Base-by-base conservation (phyloP, 192 early-diverging fungal genomes). In the Gryganskiella cystojenkinii region DNA sequence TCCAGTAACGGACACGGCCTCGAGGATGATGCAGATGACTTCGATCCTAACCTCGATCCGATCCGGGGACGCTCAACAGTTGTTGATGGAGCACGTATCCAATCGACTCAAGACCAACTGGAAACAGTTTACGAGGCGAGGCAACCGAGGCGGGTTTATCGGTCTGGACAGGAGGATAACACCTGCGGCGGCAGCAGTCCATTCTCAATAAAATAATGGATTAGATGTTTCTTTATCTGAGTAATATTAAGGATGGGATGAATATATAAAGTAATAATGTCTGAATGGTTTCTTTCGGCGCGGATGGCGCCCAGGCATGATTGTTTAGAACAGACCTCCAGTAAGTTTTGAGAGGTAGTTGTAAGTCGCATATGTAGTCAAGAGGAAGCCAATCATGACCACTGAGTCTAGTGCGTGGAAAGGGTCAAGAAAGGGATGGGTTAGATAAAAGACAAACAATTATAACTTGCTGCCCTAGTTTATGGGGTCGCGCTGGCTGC, bases 1-100 rank as follows among this genome's bases (percentile, higher is more conserved):
- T 42, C 88, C 88, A 19, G 83, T 88, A 8, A 80, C 86, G 20
- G 90, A 90, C 17, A 89, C 88, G 13, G 89, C 89, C 17, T 83
- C 89, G 40, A 85, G 88, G 17, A 86, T 92, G 85, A 58, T 92
- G 20, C 91, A 92, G 67, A 92, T 92, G 91, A 89, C 90, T 1
- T 87, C 82, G 20, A 66, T 92, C 24, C 46, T 91, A n/a, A 84
- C 85, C 1, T 86, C 87, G 27, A 80, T 85, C 19, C 80, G 83
- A 4, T 83, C 82, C 20, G 76, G 70, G 19, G 82, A 83, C 51
- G 80, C 81, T 10, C 80, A 84, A 25, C 85, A 87, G 57, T 45
- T 67, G 31, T 64, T 81, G 24, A 85, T 89, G 60, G 88, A 87
- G 53, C 59, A 85, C 44, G 82, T 87, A 15, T 71, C 85, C 10